Evolutionary conservation across 2,329 filamentous ascomycete species (phyloP), one percentile per base, ranked within the genome.

Genomic region (Orbilia quercus): DNA sequence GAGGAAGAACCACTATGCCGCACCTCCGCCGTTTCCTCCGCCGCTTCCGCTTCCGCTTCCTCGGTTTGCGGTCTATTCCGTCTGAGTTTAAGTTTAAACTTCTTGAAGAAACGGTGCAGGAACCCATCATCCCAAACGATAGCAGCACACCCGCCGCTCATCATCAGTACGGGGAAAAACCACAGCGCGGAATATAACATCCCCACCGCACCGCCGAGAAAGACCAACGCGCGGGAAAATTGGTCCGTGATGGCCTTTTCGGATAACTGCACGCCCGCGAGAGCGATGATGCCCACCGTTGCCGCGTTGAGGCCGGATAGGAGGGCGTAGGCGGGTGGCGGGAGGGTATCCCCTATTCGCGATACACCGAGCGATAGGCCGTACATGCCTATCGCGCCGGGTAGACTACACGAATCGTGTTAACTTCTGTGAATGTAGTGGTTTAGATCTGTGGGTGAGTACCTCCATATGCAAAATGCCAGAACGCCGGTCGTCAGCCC

Each of bases 251-350:
- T 88, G 0, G 89, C 85, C 75, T 90, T 91, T 12, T 87, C 82
- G 0, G 89, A 85, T 0, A 92, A 82, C 78, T 90, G 82, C 0
- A 91, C 87, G 0, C 88, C 90, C 0, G 90, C 89, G 0, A 91
- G 81, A 0, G 89, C 87, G 63, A 92, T 87, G 25, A 92, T 86
- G 0, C 90, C 90, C 0, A 92, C 90, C 0, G 88, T 90, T 0
- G 89, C 86, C 0, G 89, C 85, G 77, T 92, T 92, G 3, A 92
- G 82, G 0, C 90, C 90, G 0, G 88, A 90, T 0, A 92, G 82
- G 0, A 92, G 82, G 0, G 89, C 89, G 76, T 91, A 92, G 0
- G 87, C 89, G 0, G 86, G 83, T 0, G 80, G 78, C 0, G 89
- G 90, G 0, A 92, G 83, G 0, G 82, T 82, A 1, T 86, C 83